Evolutionary conservation across 1,284 basidiomycete genomes (phyloP).

Genomic region (Ustilago sp.): DNA sequence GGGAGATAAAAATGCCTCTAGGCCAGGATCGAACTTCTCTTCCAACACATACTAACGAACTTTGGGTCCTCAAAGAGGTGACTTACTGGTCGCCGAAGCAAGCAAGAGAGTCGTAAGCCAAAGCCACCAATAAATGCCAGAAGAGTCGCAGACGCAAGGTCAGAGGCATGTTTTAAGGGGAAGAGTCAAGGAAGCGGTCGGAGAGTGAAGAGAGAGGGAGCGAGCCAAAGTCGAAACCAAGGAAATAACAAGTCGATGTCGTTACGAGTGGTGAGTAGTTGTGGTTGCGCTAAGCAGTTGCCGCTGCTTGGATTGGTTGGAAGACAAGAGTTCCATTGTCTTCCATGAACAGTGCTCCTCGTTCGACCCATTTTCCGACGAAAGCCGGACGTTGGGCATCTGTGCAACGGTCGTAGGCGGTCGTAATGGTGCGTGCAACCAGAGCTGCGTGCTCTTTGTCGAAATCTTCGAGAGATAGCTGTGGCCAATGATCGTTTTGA

Average conservation of each 20-base stretch:
- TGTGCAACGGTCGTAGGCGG: background rate
- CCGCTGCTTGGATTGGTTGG: background rate
- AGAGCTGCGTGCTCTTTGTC: background rate
- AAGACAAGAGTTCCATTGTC: background rate
- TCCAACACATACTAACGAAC: too few species aligned
- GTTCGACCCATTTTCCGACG: background rate
- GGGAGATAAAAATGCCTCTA: background rate
- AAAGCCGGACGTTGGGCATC: background rate
- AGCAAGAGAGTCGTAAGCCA: too few species aligned
- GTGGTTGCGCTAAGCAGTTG: background rate
- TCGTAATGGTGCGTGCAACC: background rate
- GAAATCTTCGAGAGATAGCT: background rate
- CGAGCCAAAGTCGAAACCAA: background rate
- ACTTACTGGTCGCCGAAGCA: too few species aligned
- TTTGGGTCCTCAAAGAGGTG: too few species aligned
- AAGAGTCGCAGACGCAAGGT: too few species aligned
- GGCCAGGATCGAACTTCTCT: background rate
- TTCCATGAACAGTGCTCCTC: background rate
- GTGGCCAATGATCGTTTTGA: constrained; percentile 1
- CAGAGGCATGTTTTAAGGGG: too few species aligned
- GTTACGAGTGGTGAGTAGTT: background rate
- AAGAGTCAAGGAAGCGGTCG: too few species aligned
- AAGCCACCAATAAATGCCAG: too few species aligned
- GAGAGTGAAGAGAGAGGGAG: background rate
- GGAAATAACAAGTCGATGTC: background rate